Base-by-base conservation (phyloP, 1,284 basidiomycete genomes). In the Sphagnurus paluster region DNA sequence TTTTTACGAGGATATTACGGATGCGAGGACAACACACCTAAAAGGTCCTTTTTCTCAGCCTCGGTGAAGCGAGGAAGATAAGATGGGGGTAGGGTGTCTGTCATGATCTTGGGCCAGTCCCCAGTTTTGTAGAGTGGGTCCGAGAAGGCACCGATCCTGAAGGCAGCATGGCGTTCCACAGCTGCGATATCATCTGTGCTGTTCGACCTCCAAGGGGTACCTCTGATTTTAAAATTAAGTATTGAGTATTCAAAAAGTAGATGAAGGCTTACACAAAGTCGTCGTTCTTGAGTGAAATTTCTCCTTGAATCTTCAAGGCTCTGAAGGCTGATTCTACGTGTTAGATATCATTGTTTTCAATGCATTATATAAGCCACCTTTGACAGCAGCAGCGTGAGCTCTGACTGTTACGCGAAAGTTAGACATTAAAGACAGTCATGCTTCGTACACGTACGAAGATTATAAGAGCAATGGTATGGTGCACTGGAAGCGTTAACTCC, bases 231-330 rank as follows among this genome's bases (percentile, higher is more conserved):
- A 21, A 19, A 33, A 19, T 19, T 23, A 23, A 17, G 24, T 5
- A 20, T 11, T 34, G 30, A 19, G 30, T 14, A 16, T 19, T 24
- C 16, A 4, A 16, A 16, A 26, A 21, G 19, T 59, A 29, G 20
- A 24, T 30, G 17, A 16, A 4, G 10, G 4, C 66, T 23, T 54
- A 72, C 74, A 75, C 65, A 43, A 67, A 74, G 50, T 75, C 71
- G 47, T 74, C 71, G 52, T 71, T 76, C 56, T 76, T 76, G 54
- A 72, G 71, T 0, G 72, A 62, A 32, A 76, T 76, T 49, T 75
- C 72, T 5, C 74, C 74, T 40, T 66, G 46, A 17, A 76, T 76
- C 5, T 65, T 66, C 68, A 76, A 66, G 42, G 65, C 62, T 41
- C 72, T 62, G 59, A 76, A 76, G 1, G 69, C 71, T 70, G 53